phyloP scores from a whole-genome alignment of 164 flowering plant species.

The Vitis vinifera region ASM3070453v1 NC_081818.1:21393001-21393500 shows the following conservation, averaged over 20 bases:
- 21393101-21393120: too few relatives aligned
- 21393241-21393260: constrained; percentile 3
- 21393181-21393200: constrained; percentile 25
- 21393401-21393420: constrained; percentile 73
- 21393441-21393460: constrained; percentile 20
- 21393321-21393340: constrained; percentile 29
- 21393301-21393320: constrained; percentile 23
- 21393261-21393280: constrained; percentile 1
- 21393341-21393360: constrained; percentile 42
- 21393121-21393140: too few relatives aligned
- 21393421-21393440: constrained; percentile 64
- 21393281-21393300: background rate
- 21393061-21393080: constrained; percentile 30
- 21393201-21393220: constrained; percentile 10
- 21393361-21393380: constrained; percentile 70
- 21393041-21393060: constrained; percentile 41
- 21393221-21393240: constrained; percentile 20
- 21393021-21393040: constrained; percentile 61
- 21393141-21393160: too few relatives aligned
- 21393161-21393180: too few relatives aligned
- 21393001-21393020: constrained; percentile 54
- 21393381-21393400: constrained; percentile 72
- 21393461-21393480: constrained; percentile 27
- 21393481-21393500: constrained; percentile 6
- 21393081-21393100: constrained; percentile 20